Evolutionary conservation across 2,329 filamentous ascomycete genomes (phyloP).

Genomic region (Aspergillus fructus): DNA sequence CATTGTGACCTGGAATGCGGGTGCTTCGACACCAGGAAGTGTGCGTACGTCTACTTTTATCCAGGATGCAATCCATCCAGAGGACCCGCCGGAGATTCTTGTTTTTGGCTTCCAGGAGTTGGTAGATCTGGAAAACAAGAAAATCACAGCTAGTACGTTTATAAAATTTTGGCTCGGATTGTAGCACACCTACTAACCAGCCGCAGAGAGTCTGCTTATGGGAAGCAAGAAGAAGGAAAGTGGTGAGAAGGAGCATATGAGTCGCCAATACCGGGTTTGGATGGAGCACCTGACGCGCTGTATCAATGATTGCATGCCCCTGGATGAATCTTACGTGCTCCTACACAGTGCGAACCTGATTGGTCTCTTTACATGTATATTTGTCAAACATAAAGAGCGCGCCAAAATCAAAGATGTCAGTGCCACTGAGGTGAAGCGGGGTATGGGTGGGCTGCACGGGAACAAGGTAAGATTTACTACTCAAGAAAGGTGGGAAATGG

Average conservation of each 20-base stretch:
- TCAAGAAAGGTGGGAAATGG: background rate
- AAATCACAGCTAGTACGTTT: slow-evolving; percentile 79
- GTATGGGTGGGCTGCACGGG: slow-evolving; percentile 91
- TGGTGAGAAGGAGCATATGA: slow-evolving; percentile 80
- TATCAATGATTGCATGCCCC: slow-evolving; percentile 79
- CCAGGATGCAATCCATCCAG: slow-evolving; percentile 72
- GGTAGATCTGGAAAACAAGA: slow-evolving; percentile 97
- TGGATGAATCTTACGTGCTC: slow-evolving; percentile 75
- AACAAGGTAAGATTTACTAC: slow-evolving; percentile 65
- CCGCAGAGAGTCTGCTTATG: slow-evolving; percentile 74
- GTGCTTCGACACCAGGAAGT: slow-evolving; percentile 86
- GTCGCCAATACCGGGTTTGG: slow-evolving; percentile 96
- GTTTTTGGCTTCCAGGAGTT: slow-evolving; percentile 98
- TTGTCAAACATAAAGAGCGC: slow-evolving; percentile 79
- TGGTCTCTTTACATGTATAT: slow-evolving; percentile 92
- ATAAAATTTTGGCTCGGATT: background rate
- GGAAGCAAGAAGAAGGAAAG: slow-evolving; percentile 78
- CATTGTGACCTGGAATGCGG: slow-evolving; percentile 95
- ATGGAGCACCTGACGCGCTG: slow-evolving; percentile 80
- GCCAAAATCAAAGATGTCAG: slow-evolving; percentile 74
- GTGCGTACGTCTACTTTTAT: slow-evolving; percentile 79
- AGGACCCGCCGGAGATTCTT: slow-evolving; percentile 80
- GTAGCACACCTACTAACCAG: slow-evolving; percentile 25
- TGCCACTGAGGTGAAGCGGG: slow-evolving; percentile 85
- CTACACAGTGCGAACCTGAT: slow-evolving; percentile 88